Percentiles rank a stretch among this genome's conserved stretches.
These are phyloP conservation scores for Galerina sulciceps DNA, from an alignment of 768 basidiomycete genomes.

Conservation along the genomic window DNA sequence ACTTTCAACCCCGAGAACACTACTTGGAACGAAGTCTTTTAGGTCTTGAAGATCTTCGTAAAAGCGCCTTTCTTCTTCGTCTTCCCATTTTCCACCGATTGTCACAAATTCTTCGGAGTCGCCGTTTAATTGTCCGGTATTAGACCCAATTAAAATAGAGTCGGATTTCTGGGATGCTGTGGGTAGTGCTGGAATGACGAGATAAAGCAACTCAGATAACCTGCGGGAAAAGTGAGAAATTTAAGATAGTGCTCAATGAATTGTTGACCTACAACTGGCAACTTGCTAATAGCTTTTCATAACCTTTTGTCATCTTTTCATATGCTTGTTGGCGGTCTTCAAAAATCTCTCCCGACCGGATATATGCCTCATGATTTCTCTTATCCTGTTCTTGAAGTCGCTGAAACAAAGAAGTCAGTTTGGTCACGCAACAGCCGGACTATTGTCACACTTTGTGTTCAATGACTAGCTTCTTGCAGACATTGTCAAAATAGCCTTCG, in stretches of 20 bases:
- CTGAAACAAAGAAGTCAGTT: constrained; percentile 41
- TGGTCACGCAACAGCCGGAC: neutral
- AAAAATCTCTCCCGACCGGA: constrained; percentile 98
- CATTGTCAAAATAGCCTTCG: constrained; percentile 89
- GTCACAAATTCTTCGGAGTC: constrained; percentile 61
- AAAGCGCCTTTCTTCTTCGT: constrained; percentile 94
- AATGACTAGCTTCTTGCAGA: constrained; percentile 88
- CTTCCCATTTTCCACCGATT: constrained; percentile 92
- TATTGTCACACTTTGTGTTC: constrained; percentile 77
- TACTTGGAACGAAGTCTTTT: constrained; percentile 88
- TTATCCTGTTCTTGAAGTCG: constrained; percentile 96
- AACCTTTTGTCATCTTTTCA: constrained; percentile 96
- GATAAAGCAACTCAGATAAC: constrained; percentile 88
- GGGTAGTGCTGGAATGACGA: constrained; percentile 83
- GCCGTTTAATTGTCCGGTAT: constrained; percentile 36
- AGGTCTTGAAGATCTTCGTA: constrained; percentile 93
- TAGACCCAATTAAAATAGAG: constrained; percentile 76
- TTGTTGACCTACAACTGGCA: constrained; percentile 75
- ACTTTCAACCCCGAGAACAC: constrained; percentile 77
- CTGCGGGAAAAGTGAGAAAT: constrained; percentile 39
- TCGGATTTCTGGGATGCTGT: constrained; percentile 80
- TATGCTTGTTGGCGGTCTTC: constrained; percentile 99
- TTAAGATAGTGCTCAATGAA: neutral
- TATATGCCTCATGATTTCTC: constrained; percentile 98
- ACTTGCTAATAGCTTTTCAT: constrained; percentile 88